A percentile compares a stretch with the other conserved stretches of the same genome.
These are phyloP conservation scores for Mucor piriformis DNA, from an alignment of 371 early-diverging fungal species.

Conservation along the genomic window DNA sequence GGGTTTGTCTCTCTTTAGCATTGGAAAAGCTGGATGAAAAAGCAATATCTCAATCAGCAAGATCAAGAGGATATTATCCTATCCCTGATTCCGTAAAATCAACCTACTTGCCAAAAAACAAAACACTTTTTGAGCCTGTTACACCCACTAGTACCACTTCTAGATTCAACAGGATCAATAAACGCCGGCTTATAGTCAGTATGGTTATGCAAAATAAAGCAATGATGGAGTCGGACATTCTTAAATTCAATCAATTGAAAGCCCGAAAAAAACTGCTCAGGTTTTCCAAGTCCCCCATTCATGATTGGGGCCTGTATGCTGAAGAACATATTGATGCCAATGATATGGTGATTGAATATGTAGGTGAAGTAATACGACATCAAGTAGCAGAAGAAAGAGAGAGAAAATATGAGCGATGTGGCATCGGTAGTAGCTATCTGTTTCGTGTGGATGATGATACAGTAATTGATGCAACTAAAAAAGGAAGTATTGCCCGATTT, in stretches of 20 bases:
- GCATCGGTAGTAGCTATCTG: constrained; percentile 90
- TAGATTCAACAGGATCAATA: constrained; percentile 54
- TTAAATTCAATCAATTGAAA: constrained; percentile 82
- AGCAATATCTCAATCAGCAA: constrained; percentile 66
- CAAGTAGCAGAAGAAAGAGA: constrained; percentile 92
- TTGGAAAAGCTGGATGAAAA: neutral
- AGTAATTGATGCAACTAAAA: constrained; percentile 94
- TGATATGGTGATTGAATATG: constrained; percentile 95
- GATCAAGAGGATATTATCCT: constrained; percentile 73
- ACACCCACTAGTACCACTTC: constrained; percentile 15
- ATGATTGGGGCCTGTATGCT: constrained; percentile 95
- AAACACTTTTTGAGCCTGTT: constrained; percentile 19
- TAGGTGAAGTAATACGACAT: constrained; percentile 92
- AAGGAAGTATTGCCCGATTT: constrained; percentile 94
- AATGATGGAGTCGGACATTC: constrained; percentile 52
- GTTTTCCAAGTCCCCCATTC: constrained; percentile 86
- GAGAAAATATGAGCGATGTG: constrained; percentile 79
- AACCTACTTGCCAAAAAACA: constrained; percentile 48
- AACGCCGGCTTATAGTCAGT: constrained; percentile 40
- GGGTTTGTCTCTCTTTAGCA: too few species aligned
- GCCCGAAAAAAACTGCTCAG: constrained; percentile 77
- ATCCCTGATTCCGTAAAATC: constrained; percentile 62
- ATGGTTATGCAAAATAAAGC: constrained; percentile 42
- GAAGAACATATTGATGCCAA: constrained; percentile 78
- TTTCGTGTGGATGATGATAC: constrained; percentile 93